Evolutionary conservation across 2,329 filamentous ascomycete species (phyloP).

Genomic region (Decorospora gaudefroyi): DNA sequence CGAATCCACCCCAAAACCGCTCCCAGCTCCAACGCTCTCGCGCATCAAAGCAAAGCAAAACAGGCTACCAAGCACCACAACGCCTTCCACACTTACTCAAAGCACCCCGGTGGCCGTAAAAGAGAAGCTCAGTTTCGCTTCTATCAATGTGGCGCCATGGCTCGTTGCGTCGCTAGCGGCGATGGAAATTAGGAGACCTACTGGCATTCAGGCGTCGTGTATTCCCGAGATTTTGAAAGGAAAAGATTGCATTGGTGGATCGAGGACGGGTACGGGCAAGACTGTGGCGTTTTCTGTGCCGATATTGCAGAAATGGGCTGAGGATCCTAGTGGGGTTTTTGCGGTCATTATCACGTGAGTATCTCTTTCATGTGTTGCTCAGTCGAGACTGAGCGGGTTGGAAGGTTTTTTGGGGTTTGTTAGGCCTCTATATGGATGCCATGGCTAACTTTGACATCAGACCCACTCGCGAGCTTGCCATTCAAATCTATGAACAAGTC

Average conservation of each 20-base stretch:
- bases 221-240: constrained; percentile 93
- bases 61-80: constrained; percentile 5
- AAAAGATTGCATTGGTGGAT: constrained; percentile 89
- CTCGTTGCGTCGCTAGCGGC: constrained; percentile 76
- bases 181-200: constrained; percentile 85
- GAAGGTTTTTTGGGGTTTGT: constrained; percentile 90
- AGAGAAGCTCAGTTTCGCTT: constrained; percentile 67
- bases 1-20: constrained; percentile 10
- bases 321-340: constrained; percentile 90
- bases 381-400: too few species aligned
- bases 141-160: constrained; percentile 79
- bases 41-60: constrained; percentile 43
- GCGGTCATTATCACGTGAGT: constrained; percentile 81
- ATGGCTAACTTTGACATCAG: constrained; percentile 52
- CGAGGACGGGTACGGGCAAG: constrained; percentile 94
- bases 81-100: constrained; percentile 7
- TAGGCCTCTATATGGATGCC: constrained; percentile 81
- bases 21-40: constrained; percentile 36
- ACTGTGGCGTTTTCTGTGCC: constrained; percentile 95
- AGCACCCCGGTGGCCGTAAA: constrained; percentile 15
- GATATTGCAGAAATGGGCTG: constrained; percentile 89
- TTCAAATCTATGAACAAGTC: constrained; percentile 96
- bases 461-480: constrained; percentile 73
- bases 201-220: constrained; percentile 87
- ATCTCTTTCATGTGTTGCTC: constrained; percentile 52